These are phyloP conservation scores for Xerocomellus dryophilus DNA, from an alignment of 768 basidiomycete genomes.

Conservation along the genomic window DNA sequence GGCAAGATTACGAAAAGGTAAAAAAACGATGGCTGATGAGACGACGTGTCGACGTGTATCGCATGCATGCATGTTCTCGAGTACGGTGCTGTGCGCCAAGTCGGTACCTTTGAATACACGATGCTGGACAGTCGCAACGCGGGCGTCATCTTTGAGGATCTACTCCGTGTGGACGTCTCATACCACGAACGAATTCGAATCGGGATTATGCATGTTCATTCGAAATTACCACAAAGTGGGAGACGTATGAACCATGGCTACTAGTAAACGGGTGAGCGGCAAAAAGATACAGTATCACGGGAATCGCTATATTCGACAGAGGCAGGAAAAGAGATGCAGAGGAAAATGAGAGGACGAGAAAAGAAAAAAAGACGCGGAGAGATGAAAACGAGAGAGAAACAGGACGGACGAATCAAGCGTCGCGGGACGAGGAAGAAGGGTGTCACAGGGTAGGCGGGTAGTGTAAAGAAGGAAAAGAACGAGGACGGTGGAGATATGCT, in stretches of 20 bases:
- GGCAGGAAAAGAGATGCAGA: neutral
- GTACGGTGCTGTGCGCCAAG: too few relatives aligned
- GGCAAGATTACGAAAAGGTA: too few relatives aligned
- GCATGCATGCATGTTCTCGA: too few relatives aligned
- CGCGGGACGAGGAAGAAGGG: neutral
- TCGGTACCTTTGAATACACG: too few relatives aligned
- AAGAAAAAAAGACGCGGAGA: neutral
- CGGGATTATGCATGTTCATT: constrained; percentile 5
- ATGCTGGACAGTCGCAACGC: too few relatives aligned
- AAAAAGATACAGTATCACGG: constrained; percentile 20
- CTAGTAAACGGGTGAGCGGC: neutral
- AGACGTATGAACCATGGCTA: neutral
- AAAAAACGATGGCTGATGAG: too few relatives aligned
- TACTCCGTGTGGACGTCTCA: too few relatives aligned
- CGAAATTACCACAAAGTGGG: neutral
- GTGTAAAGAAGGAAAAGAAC: neutral
- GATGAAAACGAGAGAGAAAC: neutral
- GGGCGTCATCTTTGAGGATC: too few relatives aligned
- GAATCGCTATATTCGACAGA: constrained; percentile 11
- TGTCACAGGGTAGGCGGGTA: constrained; percentile 10
- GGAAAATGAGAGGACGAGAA: neutral
- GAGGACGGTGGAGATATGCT: constrained; percentile 12
- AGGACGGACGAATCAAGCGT: neutral
- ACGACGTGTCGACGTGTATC: too few relatives aligned
- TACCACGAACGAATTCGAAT: too few relatives aligned